These are phyloP conservation scores for Paecilomyces fulvus DNA, from an alignment of 2,329 filamentous ascomycete genomes.

Conservation along the genomic window DNA sequence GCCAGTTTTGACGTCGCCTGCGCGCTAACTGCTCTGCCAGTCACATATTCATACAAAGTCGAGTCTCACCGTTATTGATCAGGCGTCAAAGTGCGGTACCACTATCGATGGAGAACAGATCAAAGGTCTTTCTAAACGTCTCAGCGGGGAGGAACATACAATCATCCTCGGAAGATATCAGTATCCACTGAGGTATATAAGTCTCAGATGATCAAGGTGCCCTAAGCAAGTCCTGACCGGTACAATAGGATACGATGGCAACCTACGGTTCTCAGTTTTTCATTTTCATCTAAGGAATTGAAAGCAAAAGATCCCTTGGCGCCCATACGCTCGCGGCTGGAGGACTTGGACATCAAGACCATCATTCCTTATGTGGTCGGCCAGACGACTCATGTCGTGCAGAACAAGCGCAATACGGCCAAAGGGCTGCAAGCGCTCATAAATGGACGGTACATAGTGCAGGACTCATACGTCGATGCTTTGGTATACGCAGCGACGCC, in stretches of 20 bases:
- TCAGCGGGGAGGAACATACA: constrained; percentile 52
- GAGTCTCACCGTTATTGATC: constrained; percentile 64
- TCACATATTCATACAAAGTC: constrained; percentile 58
- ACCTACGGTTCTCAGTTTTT: constrained; percentile 73
- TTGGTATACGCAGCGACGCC: constrained; percentile 54
- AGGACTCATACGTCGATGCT: constrained; percentile 62
- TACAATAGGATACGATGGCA: constrained; percentile 62
- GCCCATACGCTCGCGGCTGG: constrained; percentile 57
- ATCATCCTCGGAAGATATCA: constrained; percentile 66
- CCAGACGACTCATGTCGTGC: constrained; percentile 77
- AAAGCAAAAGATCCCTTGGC: constrained; percentile 56
- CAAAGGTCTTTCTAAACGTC: constrained; percentile 50
- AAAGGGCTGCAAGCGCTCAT: constrained; percentile 81
- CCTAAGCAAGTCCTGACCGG: neutral
- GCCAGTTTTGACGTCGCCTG: neutral
- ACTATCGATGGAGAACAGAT: constrained; percentile 64
- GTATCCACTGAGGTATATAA: constrained; percentile 39
- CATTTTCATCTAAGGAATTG: constrained; percentile 62
- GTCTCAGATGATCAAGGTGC: neutral
- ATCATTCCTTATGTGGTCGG: constrained; percentile 60
- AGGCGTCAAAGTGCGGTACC: constrained; percentile 78
- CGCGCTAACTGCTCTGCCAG: constrained; percentile 28
- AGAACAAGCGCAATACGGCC: constrained; percentile 81
- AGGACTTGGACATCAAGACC: constrained; percentile 83
- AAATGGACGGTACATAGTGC: constrained; percentile 70